Conservation (phyloP, 2,329 filamentous ascomycete genomes). For the Aspergillus quadricinctus region DNA sequence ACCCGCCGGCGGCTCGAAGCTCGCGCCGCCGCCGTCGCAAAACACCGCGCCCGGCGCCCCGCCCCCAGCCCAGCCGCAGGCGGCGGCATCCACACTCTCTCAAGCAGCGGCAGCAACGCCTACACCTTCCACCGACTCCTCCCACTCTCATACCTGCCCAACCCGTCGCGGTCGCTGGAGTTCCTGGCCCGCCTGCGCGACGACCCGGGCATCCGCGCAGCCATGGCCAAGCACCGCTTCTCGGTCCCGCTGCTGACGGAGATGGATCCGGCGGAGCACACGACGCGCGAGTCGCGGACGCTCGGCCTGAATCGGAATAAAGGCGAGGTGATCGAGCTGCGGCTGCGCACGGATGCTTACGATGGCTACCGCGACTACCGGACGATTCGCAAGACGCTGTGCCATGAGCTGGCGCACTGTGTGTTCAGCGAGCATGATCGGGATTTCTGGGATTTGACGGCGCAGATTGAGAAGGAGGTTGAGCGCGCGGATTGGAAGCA, state of each 20-base stretch:
- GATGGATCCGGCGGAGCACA: conserved; percentile 87
- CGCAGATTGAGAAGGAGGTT: conserved; percentile 83
- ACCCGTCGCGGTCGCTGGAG: conserved; percentile 63
- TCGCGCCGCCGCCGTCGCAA: conserved; percentile 21
- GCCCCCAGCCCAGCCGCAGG: conserved; percentile 6
- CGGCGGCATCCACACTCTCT: conserved; percentile 26
- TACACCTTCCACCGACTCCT: conserved; percentile 81
- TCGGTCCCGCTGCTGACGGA: conserved; percentile 82
- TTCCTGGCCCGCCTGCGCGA: conserved; percentile 73
- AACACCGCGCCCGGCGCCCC: conserved; percentile 2
- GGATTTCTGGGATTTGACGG: conserved; percentile 85
- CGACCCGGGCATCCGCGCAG: conserved; percentile 78
- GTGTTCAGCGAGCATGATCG: conserved; percentile 79
- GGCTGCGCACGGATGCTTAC: conserved; percentile 87
- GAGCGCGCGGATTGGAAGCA: conserved; percentile 72
- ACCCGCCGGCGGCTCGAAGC: conserved; percentile 26
- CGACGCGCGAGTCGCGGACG: conserved; percentile 74
- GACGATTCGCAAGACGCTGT: conserved; percentile 84
- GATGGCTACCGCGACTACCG: conserved; percentile 93
- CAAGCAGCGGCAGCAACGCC: conserved; percentile 50
- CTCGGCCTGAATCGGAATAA: conserved; percentile 82
- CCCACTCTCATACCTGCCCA: conserved; percentile 72
- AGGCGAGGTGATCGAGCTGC: conserved; percentile 85
- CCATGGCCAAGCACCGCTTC: conserved; percentile 83
- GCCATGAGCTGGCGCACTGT: conserved; percentile 93